Evolutionary conservation across 2,329 filamentous ascomycete genomes (phyloP), one percentile per base, ranked within the genome.

Genomic region (Amauroascus niger): DNA sequence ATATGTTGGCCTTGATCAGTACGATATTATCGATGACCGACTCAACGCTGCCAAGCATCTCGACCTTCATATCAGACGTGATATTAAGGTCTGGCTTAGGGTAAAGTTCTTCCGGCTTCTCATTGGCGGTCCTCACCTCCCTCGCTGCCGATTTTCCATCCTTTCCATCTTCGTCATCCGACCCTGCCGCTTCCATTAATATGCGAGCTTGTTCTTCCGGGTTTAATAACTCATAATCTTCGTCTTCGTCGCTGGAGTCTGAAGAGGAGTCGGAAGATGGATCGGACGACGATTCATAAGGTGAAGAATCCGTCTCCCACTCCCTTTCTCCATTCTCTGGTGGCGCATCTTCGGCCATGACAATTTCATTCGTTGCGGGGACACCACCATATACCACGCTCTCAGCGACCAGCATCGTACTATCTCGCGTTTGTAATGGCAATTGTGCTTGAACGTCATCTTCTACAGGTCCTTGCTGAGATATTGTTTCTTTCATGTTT

Each of bases 161-260:
- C 47, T 78, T 80, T 60, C 88, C 88, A 49, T 79, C 81, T 60
- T 89, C 88, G 51, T 90, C 86, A 53, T 93, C 89, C 1, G 86
- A 89, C 1, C 82, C 87, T 30, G 78, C 83, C 41, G 81, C 86
- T 58, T 84, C 79, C 88, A 97, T 94, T 20, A 97, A 74, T 47
- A 95, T 82, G 32, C 84, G 83, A 0, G 87, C 88, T 54, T 87
- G 85, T 66, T 95, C 89, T 63, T 90, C 88, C 1, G 89, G 80
- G 52, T 84, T 84, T 1, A 96, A 75, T 40, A 90, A 76, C 51
- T 86, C 80, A 62, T 88, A 88, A 28, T 79, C 80, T 33, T 76
- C 76, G 28, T 71, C 73, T n/a, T 72, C 74, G 51, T 79, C 78
- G 1, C 78, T 79, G n/a, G 78, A 79, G 57, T 83, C 80, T 1